Base-by-base conservation (phyloP, 495 filamentous ascomycete species). In the Usnea hakonensis region DNA sequence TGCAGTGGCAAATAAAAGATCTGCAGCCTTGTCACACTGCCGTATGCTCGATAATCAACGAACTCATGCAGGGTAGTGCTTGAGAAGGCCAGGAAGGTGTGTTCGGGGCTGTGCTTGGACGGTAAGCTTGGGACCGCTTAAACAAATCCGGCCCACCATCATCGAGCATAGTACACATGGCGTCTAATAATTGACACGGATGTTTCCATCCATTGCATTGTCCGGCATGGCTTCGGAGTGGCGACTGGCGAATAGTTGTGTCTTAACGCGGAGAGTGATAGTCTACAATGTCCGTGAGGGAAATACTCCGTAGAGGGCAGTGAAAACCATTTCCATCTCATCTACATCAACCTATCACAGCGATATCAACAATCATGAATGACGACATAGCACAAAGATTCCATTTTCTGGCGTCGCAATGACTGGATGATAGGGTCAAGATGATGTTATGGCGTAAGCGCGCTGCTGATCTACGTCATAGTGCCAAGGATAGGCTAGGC, bases 61-160 rank as follows among this genome's bases (percentile, higher is more conserved):
- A 57, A 26, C 62, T 67, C 44, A 35, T 36, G 52, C 40, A 43
- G 41, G 23, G 35, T 48, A 59, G 65, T n/a, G 65, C 65, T 59
- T 38, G 64, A 36, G 40, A 41, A 52, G 58, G 63, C n/a, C n/a
- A n/a, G n/a, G n/a, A n/a, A n/a, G n/a, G n/a, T n/a, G n/a, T n/a
- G n/a, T n/a, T n/a, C n/a, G n/a, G n/a, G n/a, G n/a, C n/a, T n/a
- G n/a, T n/a, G n/a, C n/a, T n/a, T n/a, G n/a, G n/a, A n/a, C n/a
- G n/a, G n/a, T n/a, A n/a, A n/a, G n/a, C n/a, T n/a, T n/a, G n/a
- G n/a, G n/a, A n/a, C n/a, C n/a, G n/a, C n/a, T n/a, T n/a, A n/a
- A n/a, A n/a, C n/a, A n/a, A n/a, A n/a, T n/a, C n/a, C n/a, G n/a
- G n/a, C n/a, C n/a, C n/a, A n/a, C n/a, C n/a, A n/a, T n/a, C n/a